A percentile compares a stretch with the other conserved stretches of the same genome.
Conservation (phyloP, 768 basidiomycete genomes). For the Harrya chromipes region DNA sequence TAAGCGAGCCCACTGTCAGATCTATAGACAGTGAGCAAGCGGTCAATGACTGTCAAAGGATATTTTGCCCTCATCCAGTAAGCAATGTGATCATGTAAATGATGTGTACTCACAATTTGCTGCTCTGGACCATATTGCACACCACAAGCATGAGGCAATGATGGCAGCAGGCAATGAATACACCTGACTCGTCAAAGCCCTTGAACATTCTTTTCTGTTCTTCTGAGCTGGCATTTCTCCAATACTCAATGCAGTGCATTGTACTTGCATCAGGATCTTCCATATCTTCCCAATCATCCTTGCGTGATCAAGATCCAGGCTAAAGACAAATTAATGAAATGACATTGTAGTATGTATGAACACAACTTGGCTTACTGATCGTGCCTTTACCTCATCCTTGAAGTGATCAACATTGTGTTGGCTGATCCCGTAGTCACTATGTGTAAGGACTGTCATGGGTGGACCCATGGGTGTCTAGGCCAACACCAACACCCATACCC, state of each 20-base stretch:
- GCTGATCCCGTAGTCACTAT: not conserved
- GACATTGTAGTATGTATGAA: no score
- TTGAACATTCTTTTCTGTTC: not conserved
- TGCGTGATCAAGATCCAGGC: no score
- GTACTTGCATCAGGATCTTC: no score
- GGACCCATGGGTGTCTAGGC: no score
- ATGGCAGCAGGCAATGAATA: slow-evolving; percentile 5
- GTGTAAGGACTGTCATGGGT: no score
- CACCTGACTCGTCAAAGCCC: slow-evolving; percentile 2
- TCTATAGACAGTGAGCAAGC: not conserved
- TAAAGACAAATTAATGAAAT: no score
- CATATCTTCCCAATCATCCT: no score
- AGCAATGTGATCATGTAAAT: no score
- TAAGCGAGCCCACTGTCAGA: not conserved
- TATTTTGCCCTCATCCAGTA: slow-evolving; percentile 4
- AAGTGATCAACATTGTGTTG: not conserved
- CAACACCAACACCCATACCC: no score
- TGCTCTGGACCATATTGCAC: slow-evolving; percentile 17
- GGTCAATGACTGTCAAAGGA: not conserved
- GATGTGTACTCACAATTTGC: slow-evolving; percentile 7
- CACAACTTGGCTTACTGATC: no score
- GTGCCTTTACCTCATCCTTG: no score
- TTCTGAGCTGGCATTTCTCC: slow-evolving; percentile 8
- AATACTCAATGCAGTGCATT: not conserved
- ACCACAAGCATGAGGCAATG: slow-evolving; percentile 1